Conservation (phyloP, 2,329 filamentous ascomycete genomes). For the Xylariaceae sp. region DNA sequence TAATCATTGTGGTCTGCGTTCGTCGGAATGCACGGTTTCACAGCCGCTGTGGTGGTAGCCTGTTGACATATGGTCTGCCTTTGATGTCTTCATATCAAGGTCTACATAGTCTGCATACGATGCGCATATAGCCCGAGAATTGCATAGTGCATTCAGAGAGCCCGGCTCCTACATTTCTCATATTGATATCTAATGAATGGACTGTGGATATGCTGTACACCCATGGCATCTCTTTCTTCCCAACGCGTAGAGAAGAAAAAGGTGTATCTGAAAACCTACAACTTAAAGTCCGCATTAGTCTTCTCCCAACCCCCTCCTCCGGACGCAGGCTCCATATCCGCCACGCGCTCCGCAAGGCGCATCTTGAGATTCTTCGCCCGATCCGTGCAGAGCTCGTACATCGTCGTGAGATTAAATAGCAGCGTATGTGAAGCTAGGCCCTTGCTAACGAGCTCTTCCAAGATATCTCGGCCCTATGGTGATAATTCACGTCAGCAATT, state of each 20-base stretch:
- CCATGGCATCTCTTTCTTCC: neutral
- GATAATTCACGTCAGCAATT: neutral
- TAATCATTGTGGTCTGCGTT: neutral
- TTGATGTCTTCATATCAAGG: too few relatives aligned
- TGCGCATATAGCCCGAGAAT: too few relatives aligned
- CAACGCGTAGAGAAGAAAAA: neutral
- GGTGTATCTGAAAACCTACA: conserved; percentile 52
- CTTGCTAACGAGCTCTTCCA: conserved; percentile 70
- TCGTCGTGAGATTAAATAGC: conserved; percentile 87
- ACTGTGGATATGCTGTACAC: neutral
- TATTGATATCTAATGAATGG: neutral
- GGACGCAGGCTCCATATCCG: conserved; percentile 60
- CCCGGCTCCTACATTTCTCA: neutral
- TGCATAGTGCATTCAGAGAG: neutral
- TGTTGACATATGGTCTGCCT: neutral
- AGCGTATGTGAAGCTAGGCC: conserved; percentile 77
- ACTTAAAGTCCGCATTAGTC: conserved; percentile 76
- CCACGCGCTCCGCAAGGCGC: conserved; percentile 72
- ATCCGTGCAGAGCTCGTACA: conserved; percentile 92
- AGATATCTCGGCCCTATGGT: conserved; percentile 70
- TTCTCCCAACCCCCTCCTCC: conserved; percentile 70
- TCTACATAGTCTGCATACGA: neutral
- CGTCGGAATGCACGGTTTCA: neutral
- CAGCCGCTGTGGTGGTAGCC: neutral
- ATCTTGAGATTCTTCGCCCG: conserved; percentile 73